Evolutionary conservation across 495 filamentous ascomycete species (phyloP).

Genomic region (Emericellopsis terricola): DNA sequence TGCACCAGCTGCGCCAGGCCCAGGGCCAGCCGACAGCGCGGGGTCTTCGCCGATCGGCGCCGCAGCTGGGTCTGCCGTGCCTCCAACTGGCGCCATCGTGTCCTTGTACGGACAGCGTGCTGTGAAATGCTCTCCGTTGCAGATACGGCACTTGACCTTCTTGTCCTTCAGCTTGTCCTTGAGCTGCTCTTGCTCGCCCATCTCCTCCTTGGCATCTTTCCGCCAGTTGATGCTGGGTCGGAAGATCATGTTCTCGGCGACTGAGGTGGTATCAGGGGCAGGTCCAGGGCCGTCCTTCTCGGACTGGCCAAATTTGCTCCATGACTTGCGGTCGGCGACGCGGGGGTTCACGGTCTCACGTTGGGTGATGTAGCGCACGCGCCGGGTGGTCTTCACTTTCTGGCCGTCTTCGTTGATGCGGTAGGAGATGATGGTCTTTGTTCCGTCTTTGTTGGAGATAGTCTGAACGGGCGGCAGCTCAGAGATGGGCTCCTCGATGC

Average conservation of each 20-base stretch:
- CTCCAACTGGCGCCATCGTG: conserved; percentile 38
- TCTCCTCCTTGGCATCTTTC: conserved; percentile 66
- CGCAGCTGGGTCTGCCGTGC: conserved; percentile 32
- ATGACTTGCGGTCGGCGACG: conserved; percentile 79
- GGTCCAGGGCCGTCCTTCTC: conserved; percentile 47
- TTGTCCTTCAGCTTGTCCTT: conserved; percentile 93
- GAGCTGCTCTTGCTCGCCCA: conserved; percentile 50
- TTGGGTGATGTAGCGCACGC: conserved; percentile 75
- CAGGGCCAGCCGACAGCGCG: conserved; percentile 18
- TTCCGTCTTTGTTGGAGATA: conserved; percentile 91
- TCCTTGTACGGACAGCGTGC: conserved; percentile 68
- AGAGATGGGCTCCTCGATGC: conserved; percentile 67
- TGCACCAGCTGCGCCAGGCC: conserved; percentile 42
- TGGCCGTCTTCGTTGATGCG: conserved; percentile 82
- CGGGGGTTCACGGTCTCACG: conserved; percentile 90
- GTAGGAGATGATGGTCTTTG: conserved; percentile 85
- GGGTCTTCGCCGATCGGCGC: conserved; percentile 37
- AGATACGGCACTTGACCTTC: conserved; percentile 99
- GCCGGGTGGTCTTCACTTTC: conserved; percentile 88
- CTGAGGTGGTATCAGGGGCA: conserved; percentile 72
- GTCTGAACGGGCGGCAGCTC: conserved; percentile 72
- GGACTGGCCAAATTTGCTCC: conserved; percentile 73
- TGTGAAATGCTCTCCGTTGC: conserved; percentile 95
- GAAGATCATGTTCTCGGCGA: conserved; percentile 97
- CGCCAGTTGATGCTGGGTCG: conserved; percentile 79